Evolutionary conservation across 345 rosid genomes (phyloP).

Genomic region (Cardamine chenopodiifolia): DNA sequence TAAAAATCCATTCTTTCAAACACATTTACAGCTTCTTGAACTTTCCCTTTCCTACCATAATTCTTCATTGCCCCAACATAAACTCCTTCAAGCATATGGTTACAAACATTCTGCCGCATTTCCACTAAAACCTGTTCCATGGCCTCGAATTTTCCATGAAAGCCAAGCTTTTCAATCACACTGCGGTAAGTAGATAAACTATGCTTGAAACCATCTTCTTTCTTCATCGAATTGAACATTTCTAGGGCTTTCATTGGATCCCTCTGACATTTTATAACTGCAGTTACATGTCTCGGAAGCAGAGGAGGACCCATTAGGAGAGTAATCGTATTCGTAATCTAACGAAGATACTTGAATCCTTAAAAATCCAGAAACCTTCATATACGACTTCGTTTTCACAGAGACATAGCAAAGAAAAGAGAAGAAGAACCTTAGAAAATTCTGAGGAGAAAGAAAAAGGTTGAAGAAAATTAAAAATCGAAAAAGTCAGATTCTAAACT

Average conservation of each 20-base stretch:
- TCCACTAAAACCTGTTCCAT: constrained; percentile 71
- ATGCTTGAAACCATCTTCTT: constrained; percentile 72
- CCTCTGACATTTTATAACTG: constrained; percentile 70
- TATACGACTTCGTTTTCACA: constrained; percentile 1
- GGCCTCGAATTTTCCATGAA: constrained; percentile 69
- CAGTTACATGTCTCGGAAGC: constrained; percentile 81
- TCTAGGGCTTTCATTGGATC: constrained; percentile 71
- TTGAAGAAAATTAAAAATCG: no score
- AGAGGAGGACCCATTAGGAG: constrained; percentile 59
- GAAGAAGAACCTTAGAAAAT: no score
- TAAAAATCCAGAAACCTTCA: constrained; percentile 26
- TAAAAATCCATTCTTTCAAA: constrained; percentile 97
- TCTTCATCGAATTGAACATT: constrained; percentile 74
- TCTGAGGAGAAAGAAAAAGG: no score
- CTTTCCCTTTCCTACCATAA: constrained; percentile 75
- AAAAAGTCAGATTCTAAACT: background rate
- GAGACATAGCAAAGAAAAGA: background rate
- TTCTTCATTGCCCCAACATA: constrained; percentile 71
- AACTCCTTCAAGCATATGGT: constrained; percentile 71
- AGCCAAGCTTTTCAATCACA: constrained; percentile 76
- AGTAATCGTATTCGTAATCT: constrained; percentile 9
- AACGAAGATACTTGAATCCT: constrained; percentile 23
- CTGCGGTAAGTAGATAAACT: constrained; percentile 67
- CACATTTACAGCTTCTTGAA: constrained; percentile 79
- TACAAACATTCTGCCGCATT: constrained; percentile 53